These are phyloP conservation scores for Entrophospora sp. DNA, from an alignment of 192 early-diverging fungal species.

Conservation along the genomic window DNA sequence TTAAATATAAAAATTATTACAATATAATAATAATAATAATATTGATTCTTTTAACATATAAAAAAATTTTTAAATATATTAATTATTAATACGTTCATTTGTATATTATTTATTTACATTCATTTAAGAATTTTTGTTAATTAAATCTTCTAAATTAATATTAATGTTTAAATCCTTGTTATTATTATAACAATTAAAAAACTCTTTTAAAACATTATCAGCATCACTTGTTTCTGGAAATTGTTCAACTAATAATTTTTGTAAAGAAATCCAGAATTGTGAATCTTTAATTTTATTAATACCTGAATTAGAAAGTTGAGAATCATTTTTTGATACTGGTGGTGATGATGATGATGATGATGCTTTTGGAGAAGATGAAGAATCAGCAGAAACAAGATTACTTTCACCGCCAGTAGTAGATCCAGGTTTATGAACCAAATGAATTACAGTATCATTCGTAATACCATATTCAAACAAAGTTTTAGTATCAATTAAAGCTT, in stretches of 20 bases:
- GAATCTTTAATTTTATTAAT: neutral
- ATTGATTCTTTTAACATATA: too few relatives aligned
- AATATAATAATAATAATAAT: too few relatives aligned
- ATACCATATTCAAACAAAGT: constrained; percentile 41
- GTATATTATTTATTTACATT: too few relatives aligned
- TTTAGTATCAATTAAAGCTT: constrained; percentile 45
- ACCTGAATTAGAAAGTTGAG: neutral
- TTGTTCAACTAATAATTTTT: neutral
- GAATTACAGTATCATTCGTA: constrained; percentile 31
- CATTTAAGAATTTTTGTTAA: too few relatives aligned
- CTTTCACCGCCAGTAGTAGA: neutral
- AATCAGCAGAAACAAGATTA: neutral
- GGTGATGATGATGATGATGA: neutral
- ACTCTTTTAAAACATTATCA: neutral
- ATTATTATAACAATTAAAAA: neutral
- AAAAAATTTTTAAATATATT: too few relatives aligned
- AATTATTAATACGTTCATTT: too few relatives aligned
- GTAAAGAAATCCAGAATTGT: neutral
- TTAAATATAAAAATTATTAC: too few relatives aligned
- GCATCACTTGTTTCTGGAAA: neutral
- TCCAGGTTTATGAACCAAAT: constrained; percentile 41
- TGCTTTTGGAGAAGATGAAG: neutral
- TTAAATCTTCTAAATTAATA: too few relatives aligned
- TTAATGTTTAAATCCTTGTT: too few relatives aligned
- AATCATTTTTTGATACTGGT: neutral